Conservation (phyloP, 2,329 filamentous ascomycete genomes). For the Colletotrichum magnum region DNA sequence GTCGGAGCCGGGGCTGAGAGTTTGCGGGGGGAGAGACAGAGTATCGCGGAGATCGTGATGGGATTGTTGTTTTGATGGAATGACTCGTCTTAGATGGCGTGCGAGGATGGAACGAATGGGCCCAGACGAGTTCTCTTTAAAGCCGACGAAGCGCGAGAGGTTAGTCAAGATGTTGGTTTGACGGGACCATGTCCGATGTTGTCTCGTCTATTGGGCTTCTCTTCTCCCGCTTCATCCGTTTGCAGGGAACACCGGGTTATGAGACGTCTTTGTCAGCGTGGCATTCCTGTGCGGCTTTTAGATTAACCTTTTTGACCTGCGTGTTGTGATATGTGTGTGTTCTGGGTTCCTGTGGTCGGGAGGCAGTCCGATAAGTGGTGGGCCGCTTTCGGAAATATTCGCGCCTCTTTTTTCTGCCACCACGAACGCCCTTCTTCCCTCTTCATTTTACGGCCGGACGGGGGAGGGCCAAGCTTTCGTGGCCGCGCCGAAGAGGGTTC, state of each 20-base stretch:
- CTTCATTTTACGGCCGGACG: conserved; percentile 9
- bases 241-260: conserved; percentile 23
- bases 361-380: conserved; percentile 5
- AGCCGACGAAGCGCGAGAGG: conserved; percentile 14
- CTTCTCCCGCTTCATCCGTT: conserved; percentile 31
- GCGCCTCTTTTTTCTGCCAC: not conserved
- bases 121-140: not conserved
- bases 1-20: conserved; percentile 11
- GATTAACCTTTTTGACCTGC: conserved; percentile 14
- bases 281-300: not conserved
- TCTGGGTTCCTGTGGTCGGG: not conserved
- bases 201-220: conserved; percentile 10
- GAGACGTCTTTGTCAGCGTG: conserved; percentile 31
- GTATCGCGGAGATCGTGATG: conserved; percentile 8
- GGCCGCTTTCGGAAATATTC: conserved; percentile 31
- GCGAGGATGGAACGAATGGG: no score
- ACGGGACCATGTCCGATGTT: not conserved
- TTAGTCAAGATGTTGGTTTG: not conserved
- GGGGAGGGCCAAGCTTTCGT: conserved; percentile 16
- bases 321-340: conserved; percentile 10
- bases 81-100: conserved; percentile 19
- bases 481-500: conserved; percentile 1
- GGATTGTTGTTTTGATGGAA: conserved; percentile 14
- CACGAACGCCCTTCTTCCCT: not conserved
- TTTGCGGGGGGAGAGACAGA: conserved; percentile 1